Base-by-base conservation (phyloP, 2,329 filamentous ascomycete genomes). In the Elsinoe ampelina region DNA sequence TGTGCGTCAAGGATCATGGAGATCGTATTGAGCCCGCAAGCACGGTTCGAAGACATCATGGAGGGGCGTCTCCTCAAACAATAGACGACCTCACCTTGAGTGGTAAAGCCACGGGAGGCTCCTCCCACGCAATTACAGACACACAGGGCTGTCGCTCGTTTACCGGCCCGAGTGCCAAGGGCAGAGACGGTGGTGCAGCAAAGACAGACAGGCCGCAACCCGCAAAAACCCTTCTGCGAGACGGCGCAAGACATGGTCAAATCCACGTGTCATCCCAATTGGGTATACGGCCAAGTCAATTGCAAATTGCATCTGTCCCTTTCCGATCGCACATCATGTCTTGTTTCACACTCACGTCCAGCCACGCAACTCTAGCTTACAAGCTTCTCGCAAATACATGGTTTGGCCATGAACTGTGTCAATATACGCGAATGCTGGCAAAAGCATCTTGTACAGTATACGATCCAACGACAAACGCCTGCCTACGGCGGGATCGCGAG, bases 31-130 rank as follows among this genome's bases (percentile, higher is more conserved):
- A 52, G 48, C 48, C 48, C 48, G 11, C 34, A 34, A 52, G 48
- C 48, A 39, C 48, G 48, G 48, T 34, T 39, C 48, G 19, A 38
- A 35, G 48, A 35, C 48, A 30, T 35, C 13, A 36, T 22, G 32
- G 12, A 20, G 48, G 34, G 48, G 48, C 48, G 48, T 52, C 34
- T 13, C 48, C 12, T 35, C 26, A 52, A 52, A 52, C 48, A 19
- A 52, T 52, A 52, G 48, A 52, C 48, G n/a, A 34, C 38, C 38
- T 52, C 48, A 39, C 15, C 38, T 52, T 52, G 48, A 52, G 48
- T 52, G 48, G 48, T 36, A 36, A 17, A 52, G 48, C 48, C 48
- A 39, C 32, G 48, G 48, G 19, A 43, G 22, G 41, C 41, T 43
- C 17, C 41, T n/a, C n/a, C n/a, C 19, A 26, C 41, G 30, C 12